Base-by-base conservation (phyloP, 306 rosid genomes). In the Prinsepia uniflora region DNA sequence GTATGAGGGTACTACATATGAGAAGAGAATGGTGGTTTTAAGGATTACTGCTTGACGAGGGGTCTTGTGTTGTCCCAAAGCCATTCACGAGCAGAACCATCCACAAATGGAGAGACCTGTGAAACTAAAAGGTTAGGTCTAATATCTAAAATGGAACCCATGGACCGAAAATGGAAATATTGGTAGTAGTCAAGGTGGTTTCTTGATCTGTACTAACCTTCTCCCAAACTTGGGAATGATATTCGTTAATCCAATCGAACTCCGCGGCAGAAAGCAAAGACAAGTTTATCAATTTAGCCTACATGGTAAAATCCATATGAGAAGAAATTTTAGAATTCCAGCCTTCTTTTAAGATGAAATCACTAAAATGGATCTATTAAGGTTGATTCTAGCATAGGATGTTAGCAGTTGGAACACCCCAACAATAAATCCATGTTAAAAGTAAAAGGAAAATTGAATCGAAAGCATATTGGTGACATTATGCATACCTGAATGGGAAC, bases 201-300 rank as follows among this genome's bases (percentile, higher is more conserved):
- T 46, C 18, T 30, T 24, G 30, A 42, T n/a, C 36, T 61, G 30
- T 67, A 15, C 65, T 44, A 61, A 94, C 98, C 97, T 94, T 94
- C 74, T 87, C 96, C 97, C 98, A 90, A 64, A 90, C 96, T 77
- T 82, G 84, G 34, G 88, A 87, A 81, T 94, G 97, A 80, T 90
- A 94, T 63, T 85, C 82, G 71, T 94, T 79, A 43, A 94, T 88
- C 97, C 97, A 90, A 73, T 85, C 81, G 47, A 89, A 66, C 73
- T 94, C 98, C 55, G 68, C 77, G 42, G 56, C 79, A 12, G 96
- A 94, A 59, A 94, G 88, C 88, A 89, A 84, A 79, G 92, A 78
- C 69, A 89, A 53, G 67, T 94, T 89, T 4, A 94, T 83, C 85
- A 94, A 22, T 82, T 94, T 94, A 45, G 81, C 84, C 98, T 94